Evolutionary conservation across 2,329 filamentous ascomycete genomes (phyloP), one percentile per base, ranked within the genome.

Genomic region (Epichloe bromicola): DNA sequence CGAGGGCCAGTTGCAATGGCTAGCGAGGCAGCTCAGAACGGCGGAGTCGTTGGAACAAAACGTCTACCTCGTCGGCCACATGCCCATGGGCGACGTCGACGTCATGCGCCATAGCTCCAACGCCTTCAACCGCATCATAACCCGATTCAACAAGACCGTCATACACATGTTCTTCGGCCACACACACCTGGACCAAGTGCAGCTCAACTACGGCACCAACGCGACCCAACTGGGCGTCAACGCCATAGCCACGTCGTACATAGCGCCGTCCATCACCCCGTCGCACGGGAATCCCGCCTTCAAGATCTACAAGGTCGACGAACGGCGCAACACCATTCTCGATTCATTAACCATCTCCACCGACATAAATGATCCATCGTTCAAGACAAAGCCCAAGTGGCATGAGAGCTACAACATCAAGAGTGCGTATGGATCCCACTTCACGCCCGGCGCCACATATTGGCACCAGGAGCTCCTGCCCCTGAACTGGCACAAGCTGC

Each of bases 61-160:
- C 65, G 78, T 75, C 33, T 80, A 73, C 63, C 67, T 82, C 38
- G 71, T 80, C 36, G 75, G 75, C 2, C 78, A 82, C 56, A 78
- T 79, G 67, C 71, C 77, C 2, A 61, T 72, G 19, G 76, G 76
- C 11, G 63, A 69, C 40, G 59, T 63, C 2, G 74, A 79, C 57
- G 70, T 72, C 3, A 71, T 80, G 55, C 73, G 71, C 48, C 75
- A 78, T 50, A 66, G 68, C 47, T 74, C 73, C 36, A 68, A 74
- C 57, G 72, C 74, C 56, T 66, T 78, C 23, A 71, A 79, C 30
- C 70, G 74, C 56, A 71, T 79, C 43, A 62, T 78, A 8, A 67
- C 72, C 42, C 72, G 76, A 38, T 80, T 76, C 60, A 65, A 70
- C 15, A 65, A 66, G n/a, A 78, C 75, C 8, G 73, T 80, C 14